phyloP scores from a whole-genome alignment of 1,284 basidiomycete genomes.

The Cutaneotrichosporon sp. region DNA sequence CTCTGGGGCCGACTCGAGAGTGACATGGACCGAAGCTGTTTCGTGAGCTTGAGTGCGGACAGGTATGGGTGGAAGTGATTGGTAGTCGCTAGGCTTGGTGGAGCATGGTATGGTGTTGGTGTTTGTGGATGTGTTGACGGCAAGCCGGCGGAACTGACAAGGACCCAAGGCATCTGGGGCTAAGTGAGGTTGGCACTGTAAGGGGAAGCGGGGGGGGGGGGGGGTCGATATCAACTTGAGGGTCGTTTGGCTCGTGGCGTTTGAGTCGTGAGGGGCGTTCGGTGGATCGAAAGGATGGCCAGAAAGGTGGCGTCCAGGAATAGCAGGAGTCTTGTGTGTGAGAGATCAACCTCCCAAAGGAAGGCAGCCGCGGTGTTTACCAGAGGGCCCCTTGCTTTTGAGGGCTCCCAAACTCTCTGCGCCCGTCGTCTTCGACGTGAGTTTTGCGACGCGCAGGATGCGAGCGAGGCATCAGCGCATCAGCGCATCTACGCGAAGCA shows the following conservation, averaged over 20 bases:
- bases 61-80: conserved; percentile 12
- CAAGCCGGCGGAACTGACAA: not conserved
- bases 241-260: not conserved
- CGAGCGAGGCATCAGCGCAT: not conserved
- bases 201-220: not conserved
- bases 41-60: conserved; percentile 9
- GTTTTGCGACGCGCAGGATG: not conserved
- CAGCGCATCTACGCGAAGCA: not conserved
- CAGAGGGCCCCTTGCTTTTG: not conserved
- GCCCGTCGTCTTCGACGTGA: not conserved
- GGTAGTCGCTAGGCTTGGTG: not conserved
- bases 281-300: not conserved
- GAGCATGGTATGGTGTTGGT: conserved; percentile 2
- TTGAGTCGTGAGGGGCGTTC: not conserved
- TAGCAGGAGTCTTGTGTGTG: not conserved
- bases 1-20: conserved; percentile 1
- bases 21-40: conserved; percentile 7
- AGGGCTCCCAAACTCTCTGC: not conserved
- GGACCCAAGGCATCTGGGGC: conserved; percentile 21
- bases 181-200: not conserved
- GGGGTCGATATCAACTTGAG: not conserved
- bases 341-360: not conserved
- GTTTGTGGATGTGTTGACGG: conserved; percentile 1
- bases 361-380: conserved; percentile 12
- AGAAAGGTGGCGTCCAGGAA: not conserved